phyloP scores from a whole-genome alignment of 192 early-diverging fungal species.

The Backusella tarrabulga region DNA sequence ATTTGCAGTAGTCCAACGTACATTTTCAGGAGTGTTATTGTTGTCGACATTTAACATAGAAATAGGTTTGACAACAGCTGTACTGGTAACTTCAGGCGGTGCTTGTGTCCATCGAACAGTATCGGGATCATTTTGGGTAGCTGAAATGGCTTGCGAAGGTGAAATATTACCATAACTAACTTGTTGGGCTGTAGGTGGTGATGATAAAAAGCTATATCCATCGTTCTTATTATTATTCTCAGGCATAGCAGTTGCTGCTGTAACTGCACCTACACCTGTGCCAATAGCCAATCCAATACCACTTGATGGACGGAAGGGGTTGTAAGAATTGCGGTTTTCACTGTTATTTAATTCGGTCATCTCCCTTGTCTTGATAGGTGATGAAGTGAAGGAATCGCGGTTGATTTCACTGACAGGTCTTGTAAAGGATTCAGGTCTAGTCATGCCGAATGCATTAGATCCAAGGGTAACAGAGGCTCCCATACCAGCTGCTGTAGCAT shows the following conservation, averaged over 20 bases:
- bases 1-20: conserved; percentile 17
- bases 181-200: conserved; percentile 5
- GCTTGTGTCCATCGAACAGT: background rate
- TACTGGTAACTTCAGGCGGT: background rate
- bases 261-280: background rate
- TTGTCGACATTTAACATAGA: background rate
- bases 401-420: conserved; percentile 14
- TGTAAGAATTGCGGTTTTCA: background rate
- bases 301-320: background rate
- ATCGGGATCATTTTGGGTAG: background rate
- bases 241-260: background rate
- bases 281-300: background rate
- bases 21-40: background rate
- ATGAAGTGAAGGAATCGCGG: background rate
- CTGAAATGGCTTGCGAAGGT: background rate
- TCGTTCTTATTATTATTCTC: background rate
- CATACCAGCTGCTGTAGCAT: background rate
- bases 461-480: background rate
- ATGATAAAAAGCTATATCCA: background rate
- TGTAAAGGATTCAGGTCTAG: conserved; percentile 6
- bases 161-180: background rate
- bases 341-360: background rate
- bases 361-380: background rate
- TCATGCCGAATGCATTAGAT: background rate
- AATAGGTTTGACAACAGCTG: background rate